Evolutionary conservation across 2,329 filamentous ascomycete species (phyloP).

Genomic region (Trichoderma simmonsii): DNA sequence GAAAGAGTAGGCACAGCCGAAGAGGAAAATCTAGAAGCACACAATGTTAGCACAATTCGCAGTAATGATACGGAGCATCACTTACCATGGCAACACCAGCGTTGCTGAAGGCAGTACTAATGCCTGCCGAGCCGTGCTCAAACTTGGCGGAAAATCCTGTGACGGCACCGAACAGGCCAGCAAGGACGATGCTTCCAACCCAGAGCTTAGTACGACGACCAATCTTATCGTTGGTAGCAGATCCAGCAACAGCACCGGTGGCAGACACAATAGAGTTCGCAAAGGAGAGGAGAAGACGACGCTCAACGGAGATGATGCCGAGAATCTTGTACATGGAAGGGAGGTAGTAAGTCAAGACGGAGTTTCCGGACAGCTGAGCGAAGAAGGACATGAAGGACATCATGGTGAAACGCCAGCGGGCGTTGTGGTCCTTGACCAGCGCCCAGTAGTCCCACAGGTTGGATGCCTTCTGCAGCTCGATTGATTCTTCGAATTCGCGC

Average conservation of each 20-base stretch:
- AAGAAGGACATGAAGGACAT: constrained; percentile 52
- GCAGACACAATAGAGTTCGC: constrained; percentile 36
- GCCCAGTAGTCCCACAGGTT: constrained; percentile 49
- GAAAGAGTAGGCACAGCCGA: constrained; percentile 50
- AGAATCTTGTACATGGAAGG: constrained; percentile 49
- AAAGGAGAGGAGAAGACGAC: constrained; percentile 47
- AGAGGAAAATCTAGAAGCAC: constrained; percentile 45
- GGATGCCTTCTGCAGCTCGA: constrained; percentile 44
- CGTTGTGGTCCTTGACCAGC: constrained; percentile 46
- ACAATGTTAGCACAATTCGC: neutral
- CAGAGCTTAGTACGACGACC: constrained; percentile 44
- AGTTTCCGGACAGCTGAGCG: constrained; percentile 52
- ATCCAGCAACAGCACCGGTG: constrained; percentile 37
- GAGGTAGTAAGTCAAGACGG: constrained; percentile 52
- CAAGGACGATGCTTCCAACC: constrained; percentile 46
- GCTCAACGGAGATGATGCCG: constrained; percentile 51
- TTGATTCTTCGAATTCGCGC: constrained; percentile 38
- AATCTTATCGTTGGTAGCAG: constrained; percentile 31
- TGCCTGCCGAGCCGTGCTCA: constrained; percentile 32
- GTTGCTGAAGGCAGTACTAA: constrained; percentile 37
- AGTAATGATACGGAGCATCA: neutral
- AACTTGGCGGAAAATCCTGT: constrained; percentile 45
- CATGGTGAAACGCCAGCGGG: constrained; percentile 49
- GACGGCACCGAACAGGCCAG: constrained; percentile 46
- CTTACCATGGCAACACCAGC: constrained; percentile 46